Conservation (phyloP, 2,329 filamentous ascomycete genomes). For the Pseudonectria buxi region DNA sequence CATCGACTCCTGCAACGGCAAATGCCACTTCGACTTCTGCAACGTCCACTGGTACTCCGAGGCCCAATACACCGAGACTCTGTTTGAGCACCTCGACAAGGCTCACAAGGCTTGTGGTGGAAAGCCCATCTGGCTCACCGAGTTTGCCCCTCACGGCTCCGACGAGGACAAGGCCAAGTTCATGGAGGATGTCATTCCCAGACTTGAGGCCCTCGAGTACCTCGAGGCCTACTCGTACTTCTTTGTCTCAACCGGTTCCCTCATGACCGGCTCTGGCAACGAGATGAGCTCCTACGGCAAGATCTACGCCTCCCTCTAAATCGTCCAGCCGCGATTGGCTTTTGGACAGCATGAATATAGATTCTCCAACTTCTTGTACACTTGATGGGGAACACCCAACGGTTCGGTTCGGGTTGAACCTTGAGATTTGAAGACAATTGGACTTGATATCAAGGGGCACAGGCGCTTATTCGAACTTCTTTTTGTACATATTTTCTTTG, state of each 20-base stretch:
- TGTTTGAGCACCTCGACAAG: slow-evolving; percentile 47
- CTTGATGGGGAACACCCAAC: slow-evolving; percentile 29
- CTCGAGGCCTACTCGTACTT: slow-evolving; percentile 54
- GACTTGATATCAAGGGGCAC: slow-evolving; percentile 15
- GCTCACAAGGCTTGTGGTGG: slow-evolving; percentile 39
- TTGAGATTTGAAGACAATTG: slow-evolving; percentile 14
- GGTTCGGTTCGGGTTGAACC: slow-evolving; percentile 18
- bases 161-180: slow-evolving; percentile 40
- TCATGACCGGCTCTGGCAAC: slow-evolving; percentile 34
- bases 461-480: slow-evolving; percentile 13
- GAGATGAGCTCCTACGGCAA: slow-evolving; percentile 41
- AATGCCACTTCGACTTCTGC: slow-evolving; percentile 54
- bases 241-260: slow-evolving; percentile 38
- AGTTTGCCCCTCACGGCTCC: slow-evolving; percentile 50
- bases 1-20: slow-evolving; percentile 41
- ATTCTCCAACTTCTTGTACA: slow-evolving; percentile 31
- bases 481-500: slow-evolving; percentile 26
- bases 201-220: slow-evolving; percentile 43
- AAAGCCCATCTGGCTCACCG: slow-evolving; percentile 56
- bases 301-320: slow-evolving; percentile 39
- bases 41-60: slow-evolving; percentile 58
- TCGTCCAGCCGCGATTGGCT: slow-evolving; percentile 1
- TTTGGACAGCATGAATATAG: slow-evolving; percentile 1
- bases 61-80: slow-evolving; percentile 38
- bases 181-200: slow-evolving; percentile 41